Percentiles rank a stretch among this genome's conserved stretches.
These are phyloP conservation scores for Penicillium parvum DNA, from an alignment of 495 filamentous ascomycete species.

Conservation along the genomic window DNA sequence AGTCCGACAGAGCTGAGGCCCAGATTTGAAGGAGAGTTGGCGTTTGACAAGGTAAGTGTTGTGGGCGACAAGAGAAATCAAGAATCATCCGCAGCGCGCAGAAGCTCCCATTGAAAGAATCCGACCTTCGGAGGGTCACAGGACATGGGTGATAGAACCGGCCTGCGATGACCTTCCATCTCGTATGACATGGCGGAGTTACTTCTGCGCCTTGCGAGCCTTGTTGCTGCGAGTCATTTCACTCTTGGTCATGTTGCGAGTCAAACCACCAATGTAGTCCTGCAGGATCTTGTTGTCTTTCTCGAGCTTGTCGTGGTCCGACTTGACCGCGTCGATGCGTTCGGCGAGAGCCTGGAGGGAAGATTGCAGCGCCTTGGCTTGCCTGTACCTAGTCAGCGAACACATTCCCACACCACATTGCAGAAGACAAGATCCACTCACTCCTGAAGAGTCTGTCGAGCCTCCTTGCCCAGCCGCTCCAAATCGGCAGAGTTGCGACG, in stretches of 20 bases:
- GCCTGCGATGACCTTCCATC: constrained; percentile 6
- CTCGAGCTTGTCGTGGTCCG: constrained; percentile 91
- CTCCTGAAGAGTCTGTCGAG: constrained; percentile 62
- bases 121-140: constrained; percentile 2
- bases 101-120: constrained; percentile 4
- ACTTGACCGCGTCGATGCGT: constrained; percentile 87
- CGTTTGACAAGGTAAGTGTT: constrained; percentile 5
- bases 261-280: constrained; percentile 63
- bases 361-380: constrained; percentile 81
- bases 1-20: neutral
- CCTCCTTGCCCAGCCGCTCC: constrained; percentile 77
- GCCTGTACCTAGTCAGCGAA: constrained; percentile 46
- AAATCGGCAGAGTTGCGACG: constrained; percentile 84
- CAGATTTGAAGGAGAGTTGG: neutral
- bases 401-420: neutral
- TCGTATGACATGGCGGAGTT: constrained; percentile 7
- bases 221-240: constrained; percentile 44
- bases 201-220: constrained; percentile 45
- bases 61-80: constrained; percentile 12
- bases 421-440: constrained; percentile 30
- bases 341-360: constrained; percentile 84
- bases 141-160: constrained; percentile 3
- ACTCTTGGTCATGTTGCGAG: constrained; percentile 49
- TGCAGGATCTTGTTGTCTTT: constrained; percentile 92
- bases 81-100: constrained; percentile 6